phyloP scores from a whole-genome alignment of 371 early-diverging fungal species.

The Lichtheimia corymbifera region DNA sequence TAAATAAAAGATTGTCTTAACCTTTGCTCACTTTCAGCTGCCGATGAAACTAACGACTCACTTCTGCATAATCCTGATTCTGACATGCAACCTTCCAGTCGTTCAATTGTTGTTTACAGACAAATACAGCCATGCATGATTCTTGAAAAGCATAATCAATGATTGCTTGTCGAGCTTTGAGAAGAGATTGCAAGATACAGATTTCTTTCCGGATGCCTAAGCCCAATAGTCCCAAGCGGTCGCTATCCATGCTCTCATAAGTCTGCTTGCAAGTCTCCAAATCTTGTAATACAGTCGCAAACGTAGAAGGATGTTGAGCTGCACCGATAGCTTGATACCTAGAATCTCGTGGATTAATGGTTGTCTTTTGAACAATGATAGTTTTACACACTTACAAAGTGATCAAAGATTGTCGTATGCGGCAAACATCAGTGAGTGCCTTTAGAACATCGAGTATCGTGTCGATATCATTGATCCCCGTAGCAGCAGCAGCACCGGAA shows the following conservation, averaged over 20 bases:
- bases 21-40: too few species aligned
- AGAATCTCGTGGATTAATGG: slow-evolving; percentile 1
- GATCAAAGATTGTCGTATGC: slow-evolving; percentile 37
- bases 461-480: slow-evolving; percentile 14
- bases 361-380: slow-evolving; percentile 13
- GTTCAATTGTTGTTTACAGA: slow-evolving; percentile 39
- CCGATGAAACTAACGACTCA: slow-evolving; percentile 8
- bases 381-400: slow-evolving; percentile 20
- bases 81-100: slow-evolving; percentile 54
- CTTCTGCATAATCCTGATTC: slow-evolving; percentile 56
- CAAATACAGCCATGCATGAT: slow-evolving; percentile 50
- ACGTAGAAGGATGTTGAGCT: not conserved
- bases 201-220: slow-evolving; percentile 53
- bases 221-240: slow-evolving; percentile 42
- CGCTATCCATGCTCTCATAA: slow-evolving; percentile 1
- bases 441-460: slow-evolving; percentile 20
- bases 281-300: slow-evolving; percentile 14
- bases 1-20: too few species aligned
- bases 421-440: slow-evolving; percentile 29
- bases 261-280: slow-evolving; percentile 10
- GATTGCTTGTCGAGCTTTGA: slow-evolving; percentile 48
- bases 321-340: slow-evolving; percentile 10
- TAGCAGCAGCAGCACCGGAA: slow-evolving; percentile 3
- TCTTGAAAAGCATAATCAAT: slow-evolving; percentile 59
- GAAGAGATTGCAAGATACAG: slow-evolving; percentile 34